Evolutionary conservation across 164 flowering plant species (phyloP).

Genomic region (Tetrastigma voinierianum): DNA sequence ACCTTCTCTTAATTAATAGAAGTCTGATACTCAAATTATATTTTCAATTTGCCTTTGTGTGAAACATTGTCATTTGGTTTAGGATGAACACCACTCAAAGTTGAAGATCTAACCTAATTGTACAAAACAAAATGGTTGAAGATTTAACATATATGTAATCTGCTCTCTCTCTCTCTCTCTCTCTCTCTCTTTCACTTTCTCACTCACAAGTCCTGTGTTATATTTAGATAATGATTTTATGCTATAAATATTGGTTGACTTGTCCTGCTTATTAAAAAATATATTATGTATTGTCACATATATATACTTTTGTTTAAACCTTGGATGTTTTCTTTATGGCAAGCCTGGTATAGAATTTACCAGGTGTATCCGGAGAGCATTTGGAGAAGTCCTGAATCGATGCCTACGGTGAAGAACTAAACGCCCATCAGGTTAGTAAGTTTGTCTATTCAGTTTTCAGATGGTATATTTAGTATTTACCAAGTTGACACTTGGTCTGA

Average conservation of each 20-base stretch:
- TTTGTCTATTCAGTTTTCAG: not conserved
- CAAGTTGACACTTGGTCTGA: not conserved
- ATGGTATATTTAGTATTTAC: not conserved
- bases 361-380: constrained; percentile 98
- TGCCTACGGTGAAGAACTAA: constrained; percentile 95
- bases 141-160: too few species aligned
- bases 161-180: constrained; percentile 4
- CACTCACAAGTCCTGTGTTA: too few species aligned
- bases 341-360: constrained; percentile 8
- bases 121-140: too few species aligned
- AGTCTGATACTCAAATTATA: not conserved
- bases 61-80: constrained; percentile 19
- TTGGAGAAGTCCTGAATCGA: constrained; percentile 96
- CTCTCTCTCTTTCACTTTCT: too few species aligned
- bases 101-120: constrained; percentile 89
- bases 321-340: not conserved
- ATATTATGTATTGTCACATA: too few species aligned
- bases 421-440: constrained; percentile 76
- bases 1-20: not conserved
- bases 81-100: constrained; percentile 98
- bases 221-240: too few species aligned
- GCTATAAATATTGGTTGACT: too few species aligned
- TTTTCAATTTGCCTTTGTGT: too few species aligned
- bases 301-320: not conserved
- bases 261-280: too few species aligned